Evolutionary conservation across 140 eudicot genomes (phyloP).

Genomic region (Artemisia princeps): DNA sequence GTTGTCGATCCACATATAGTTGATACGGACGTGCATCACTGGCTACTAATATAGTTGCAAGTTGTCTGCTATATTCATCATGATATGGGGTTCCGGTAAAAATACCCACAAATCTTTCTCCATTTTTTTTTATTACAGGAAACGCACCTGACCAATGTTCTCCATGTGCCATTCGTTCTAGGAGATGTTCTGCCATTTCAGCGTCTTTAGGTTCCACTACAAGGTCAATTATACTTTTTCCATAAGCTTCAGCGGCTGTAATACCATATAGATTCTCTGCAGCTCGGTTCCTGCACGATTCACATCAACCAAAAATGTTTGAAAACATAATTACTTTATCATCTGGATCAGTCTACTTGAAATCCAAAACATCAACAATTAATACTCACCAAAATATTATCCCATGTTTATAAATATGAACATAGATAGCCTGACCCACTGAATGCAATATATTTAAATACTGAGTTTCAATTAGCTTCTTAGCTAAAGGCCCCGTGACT

Average conservation of each 20-base stretch:
- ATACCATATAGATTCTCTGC: conserved; percentile 68
- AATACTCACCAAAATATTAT: conserved; percentile 50
- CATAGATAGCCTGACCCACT: conserved; percentile 61
- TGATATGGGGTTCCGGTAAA: too few species aligned
- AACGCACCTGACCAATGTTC: conserved; percentile 74
- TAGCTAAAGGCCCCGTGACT: conserved; percentile 25
- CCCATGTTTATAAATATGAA: conserved; percentile 33
- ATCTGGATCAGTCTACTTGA: too few species aligned
- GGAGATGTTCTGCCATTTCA: conserved; percentile 26
- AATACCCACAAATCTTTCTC: too few species aligned
- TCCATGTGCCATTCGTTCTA: conserved; percentile 40
- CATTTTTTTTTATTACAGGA: conserved; percentile 29
- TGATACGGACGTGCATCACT: too few species aligned
- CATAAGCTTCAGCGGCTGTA: conserved; percentile 53
- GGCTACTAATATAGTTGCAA: too few species aligned
- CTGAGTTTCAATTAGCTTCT: conserved; percentile 43
- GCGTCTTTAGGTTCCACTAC: conserved; percentile 35
- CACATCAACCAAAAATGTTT: conserved; percentile 15
- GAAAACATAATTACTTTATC: too few species aligned
- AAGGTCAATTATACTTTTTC: conserved; percentile 39
- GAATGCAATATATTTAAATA: conserved; percentile 65
- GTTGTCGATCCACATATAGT: too few species aligned
- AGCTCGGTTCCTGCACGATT: conserved; percentile 50
- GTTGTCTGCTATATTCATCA: too few species aligned
- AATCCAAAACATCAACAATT: too few species aligned